Evolutionary conservation across 495 filamentous ascomycete genomes (phyloP), one percentile per base, ranked within the genome.

Genomic region (Hypoxylon perforatum): DNA sequence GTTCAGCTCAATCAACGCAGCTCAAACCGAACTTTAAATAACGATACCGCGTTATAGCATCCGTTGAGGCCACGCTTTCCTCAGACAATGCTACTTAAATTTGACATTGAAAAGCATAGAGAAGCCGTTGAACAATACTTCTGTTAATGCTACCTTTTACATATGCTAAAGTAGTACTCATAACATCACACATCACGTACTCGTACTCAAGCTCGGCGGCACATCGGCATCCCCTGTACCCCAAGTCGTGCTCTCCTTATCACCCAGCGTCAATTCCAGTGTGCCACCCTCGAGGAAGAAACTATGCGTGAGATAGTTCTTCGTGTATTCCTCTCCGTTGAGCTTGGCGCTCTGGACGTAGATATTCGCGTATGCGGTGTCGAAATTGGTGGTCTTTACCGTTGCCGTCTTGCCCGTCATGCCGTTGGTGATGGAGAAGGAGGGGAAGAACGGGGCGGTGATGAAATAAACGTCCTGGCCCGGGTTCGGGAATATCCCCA

Each of bases 391-490:
- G 22, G 84, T 85, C 21, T 78, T 76, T 18, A 91, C 76, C 4
- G 87, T 89, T 11, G 89, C 88, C 3, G 81, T 88, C 39, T 85
- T 84, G 21, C 82, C 83, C 0, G 88, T 90, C 7, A 85, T 44
- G 6, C 83, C 80, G 50, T 85, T 87, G 17, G 74, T 83, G 50
- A 90, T 81, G 54, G 81, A 88, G 10, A 89, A 78, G 52, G 82
- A 80, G 65, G 86, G 81, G 77, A 91, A 90, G 73, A 85, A 88
- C 0, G 86, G 85, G 0, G 85, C 78, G 14, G 78, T 88, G 57
- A 91, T 90, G 30, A 91, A 78, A 60, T 91, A 91, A 1, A 90
- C 85, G 54, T 90, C 78, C 65, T 90, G 88, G 12, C 88, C 89
- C 1, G 86, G 84, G 10, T 88, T 85, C 0, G 89, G 89, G 72